Evolutionary conservation across 805 yeast species (phyloP).

Genomic region (Torulaspora delbrueckii): DNA sequence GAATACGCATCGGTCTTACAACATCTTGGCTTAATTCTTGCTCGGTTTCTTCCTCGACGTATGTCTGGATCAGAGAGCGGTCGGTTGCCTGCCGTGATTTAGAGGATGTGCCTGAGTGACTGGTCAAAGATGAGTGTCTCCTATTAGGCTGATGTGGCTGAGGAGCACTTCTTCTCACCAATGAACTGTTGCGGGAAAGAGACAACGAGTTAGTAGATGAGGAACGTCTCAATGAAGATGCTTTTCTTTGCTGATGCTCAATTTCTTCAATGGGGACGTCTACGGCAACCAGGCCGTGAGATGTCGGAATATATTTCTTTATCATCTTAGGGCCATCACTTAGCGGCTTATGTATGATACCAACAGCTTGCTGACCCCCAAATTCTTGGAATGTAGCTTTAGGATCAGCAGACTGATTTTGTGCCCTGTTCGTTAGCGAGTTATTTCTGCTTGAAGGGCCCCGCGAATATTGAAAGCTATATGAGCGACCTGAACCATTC

Average conservation of each 20-base stretch:
- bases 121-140: slow-evolving; percentile 12
- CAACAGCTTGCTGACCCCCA: slow-evolving; percentile 31
- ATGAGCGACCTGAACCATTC: slow-evolving; percentile 10
- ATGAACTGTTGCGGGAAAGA: slow-evolving; percentile 8
- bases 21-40: slow-evolving; percentile 19
- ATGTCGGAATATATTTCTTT: slow-evolving; percentile 68
- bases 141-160: slow-evolving; percentile 11
- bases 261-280: slow-evolving; percentile 54
- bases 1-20: slow-evolving; percentile 11
- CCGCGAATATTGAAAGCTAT: slow-evolving; percentile 17
- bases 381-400: slow-evolving; percentile 33
- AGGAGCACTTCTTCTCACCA: slow-evolving; percentile 12
- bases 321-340: slow-evolving; percentile 41
- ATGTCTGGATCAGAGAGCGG: slow-evolving; percentile 21
- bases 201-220: slow-evolving; percentile 13
- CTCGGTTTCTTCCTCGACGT: slow-evolving; percentile 27
- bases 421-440: slow-evolving; percentile 2
- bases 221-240: slow-evolving; percentile 13
- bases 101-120: background rate
- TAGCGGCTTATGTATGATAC: slow-evolving; percentile 29
- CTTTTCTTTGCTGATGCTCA: slow-evolving; percentile 17
- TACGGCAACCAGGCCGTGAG: slow-evolving; percentile 61
- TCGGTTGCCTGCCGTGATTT: background rate
- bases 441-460: slow-evolving; percentile 7
- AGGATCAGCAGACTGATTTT: slow-evolving; percentile 20